Conservation (phyloP, 495 filamentous ascomycete species). For the Hyaloscypha hepaticicola region DNA sequence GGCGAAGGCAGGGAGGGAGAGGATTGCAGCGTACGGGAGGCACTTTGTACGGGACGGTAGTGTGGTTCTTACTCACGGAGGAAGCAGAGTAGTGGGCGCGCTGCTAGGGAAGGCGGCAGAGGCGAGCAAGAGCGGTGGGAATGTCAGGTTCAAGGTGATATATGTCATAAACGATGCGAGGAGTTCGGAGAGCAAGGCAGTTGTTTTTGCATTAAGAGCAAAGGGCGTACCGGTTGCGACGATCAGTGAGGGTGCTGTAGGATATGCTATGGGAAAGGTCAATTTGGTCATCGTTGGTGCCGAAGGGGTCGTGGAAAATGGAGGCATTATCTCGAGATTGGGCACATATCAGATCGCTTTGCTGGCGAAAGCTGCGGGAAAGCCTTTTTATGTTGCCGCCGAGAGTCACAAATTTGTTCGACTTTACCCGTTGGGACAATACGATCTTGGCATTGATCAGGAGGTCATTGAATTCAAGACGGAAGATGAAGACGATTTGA, state of each 20-base stretch:
- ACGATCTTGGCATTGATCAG: conserved; percentile 74
- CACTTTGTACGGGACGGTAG: conserved; percentile 73
- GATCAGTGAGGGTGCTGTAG: conserved; percentile 77
- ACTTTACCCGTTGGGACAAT: conserved; percentile 74
- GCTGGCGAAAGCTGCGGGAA: conserved; percentile 71
- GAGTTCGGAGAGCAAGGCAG: conserved; percentile 53
- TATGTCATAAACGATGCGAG: conserved; percentile 60
- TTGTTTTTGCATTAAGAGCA: conserved; percentile 65
- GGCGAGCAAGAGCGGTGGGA: conserved; percentile 49
- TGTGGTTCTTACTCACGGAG: conserved; percentile 84
- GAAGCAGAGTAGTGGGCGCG: conserved; percentile 77
- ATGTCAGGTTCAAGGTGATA: conserved; percentile 76
- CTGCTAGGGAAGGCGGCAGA: conserved; percentile 73
- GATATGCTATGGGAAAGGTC: conserved; percentile 79
- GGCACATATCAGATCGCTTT: conserved; percentile 90
- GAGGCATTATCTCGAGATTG: conserved; percentile 84
- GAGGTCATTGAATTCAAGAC: conserved; percentile 69
- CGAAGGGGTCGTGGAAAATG: conserved; percentile 93
- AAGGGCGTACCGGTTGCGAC: conserved; percentile 81
- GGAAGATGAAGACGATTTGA: conserved; percentile 42
- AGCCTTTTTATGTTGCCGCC: conserved; percentile 86
- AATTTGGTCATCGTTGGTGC: conserved; percentile 85
- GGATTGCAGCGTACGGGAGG: conserved; percentile 76
- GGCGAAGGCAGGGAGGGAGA: conserved; percentile 80
- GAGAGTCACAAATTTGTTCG: conserved; percentile 96